Evolutionary conservation across 2,329 filamentous ascomycete species (phyloP), one percentile per base, ranked within the genome.

Genomic region (Endocalyx cinctus): DNA sequence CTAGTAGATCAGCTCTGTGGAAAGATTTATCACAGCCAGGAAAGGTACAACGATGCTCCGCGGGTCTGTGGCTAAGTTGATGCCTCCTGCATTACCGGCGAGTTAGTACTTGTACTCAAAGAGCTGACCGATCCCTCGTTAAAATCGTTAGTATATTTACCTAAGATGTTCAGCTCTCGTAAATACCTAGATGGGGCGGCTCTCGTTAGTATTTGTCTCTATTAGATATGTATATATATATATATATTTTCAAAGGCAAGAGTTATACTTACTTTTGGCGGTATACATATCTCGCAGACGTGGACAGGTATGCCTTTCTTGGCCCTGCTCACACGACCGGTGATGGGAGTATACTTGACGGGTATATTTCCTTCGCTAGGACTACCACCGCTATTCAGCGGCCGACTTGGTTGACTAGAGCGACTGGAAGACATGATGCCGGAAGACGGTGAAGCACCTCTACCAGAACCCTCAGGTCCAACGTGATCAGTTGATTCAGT

Each of bases 141-240:
- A n/a, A n/a, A n/a, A n/a, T n/a, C n/a, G n/a, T n/a, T n/a, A n/a
- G 20, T 16, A 5, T 16, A 29, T 52, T 54, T 45, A 79, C 75
- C 74, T 73, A 26, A 80, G 57, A 55, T 80, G 77, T 48, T 80
- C 76, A 18, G 76, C 77, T 48, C 77, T 64, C 10, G 75, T 79
- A 41, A 80, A 80, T 2, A 72, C 79, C 76, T 79, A 32, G 11
- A 37, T 29, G 25, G 25, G 27, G 38, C 58, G 17, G 56, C 48
- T 38, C 30, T 38, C 14, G 41, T 23, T 23, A 23, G 23, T 20
- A 22, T 22, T 29, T 14, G 27, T 31, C 26, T n/a, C n/a, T n/a
- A n/a, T n/a, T n/a, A n/a, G n/a, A n/a, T n/a, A n/a, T n/a, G n/a
- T n/a, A n/a, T n/a, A n/a, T n/a, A n/a, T n/a, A n/a, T n/a, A n/a